Evolutionary conservation across 2,329 filamentous ascomycete genomes (phyloP), one percentile per base, ranked within the genome.

Genomic region (Trichoderma cornu-damae): DNA sequence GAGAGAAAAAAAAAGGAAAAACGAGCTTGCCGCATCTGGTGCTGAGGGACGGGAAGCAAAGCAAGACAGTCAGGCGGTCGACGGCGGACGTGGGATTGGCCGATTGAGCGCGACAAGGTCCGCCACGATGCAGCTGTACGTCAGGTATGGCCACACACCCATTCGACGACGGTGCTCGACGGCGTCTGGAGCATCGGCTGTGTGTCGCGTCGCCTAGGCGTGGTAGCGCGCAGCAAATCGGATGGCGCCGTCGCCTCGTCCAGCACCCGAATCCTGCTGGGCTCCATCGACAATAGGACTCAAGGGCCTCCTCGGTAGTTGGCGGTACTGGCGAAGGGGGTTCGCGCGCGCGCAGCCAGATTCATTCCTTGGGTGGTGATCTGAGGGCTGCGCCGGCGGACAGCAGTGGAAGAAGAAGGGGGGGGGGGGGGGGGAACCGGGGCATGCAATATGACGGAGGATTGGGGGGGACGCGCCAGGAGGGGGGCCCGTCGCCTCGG

Each of bases 81-180:
- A 49, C 30, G 44, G 38, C 51, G 14, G 44, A n/a, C 43, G 30
- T 42, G 35, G 57, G 57, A 59, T 59, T 59, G 57, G 57, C 51
- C 44, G 51, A 42, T 53, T 49, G 43, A 42, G 51, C 51, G 26
- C 57, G 50, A 37, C 38, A 35, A 56, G 51, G 44, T 56, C 57
- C 57, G 57, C 50, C 37, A 56, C 57, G 51, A 59, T 59, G 57
- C 57, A 59, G 43, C 57, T 59, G 51, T 51, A 59, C 50, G 51
- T 59, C 51, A 59, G 53, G 44, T 56, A 49, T 54, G 51, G 49
- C 30, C 48, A 56, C 48, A 56, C 57, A 56, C 51, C 57, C 51
- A 56, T 59, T 59, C 38, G 57, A 56, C 57, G 37, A 55, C 14
- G 44, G 28, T 50, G 51, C 51, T 44, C 26, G 49, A 56, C 57